phyloP scores from a whole-genome alignment of 768 basidiomycete genomes.

The Leccinum uliginosum region DNA sequence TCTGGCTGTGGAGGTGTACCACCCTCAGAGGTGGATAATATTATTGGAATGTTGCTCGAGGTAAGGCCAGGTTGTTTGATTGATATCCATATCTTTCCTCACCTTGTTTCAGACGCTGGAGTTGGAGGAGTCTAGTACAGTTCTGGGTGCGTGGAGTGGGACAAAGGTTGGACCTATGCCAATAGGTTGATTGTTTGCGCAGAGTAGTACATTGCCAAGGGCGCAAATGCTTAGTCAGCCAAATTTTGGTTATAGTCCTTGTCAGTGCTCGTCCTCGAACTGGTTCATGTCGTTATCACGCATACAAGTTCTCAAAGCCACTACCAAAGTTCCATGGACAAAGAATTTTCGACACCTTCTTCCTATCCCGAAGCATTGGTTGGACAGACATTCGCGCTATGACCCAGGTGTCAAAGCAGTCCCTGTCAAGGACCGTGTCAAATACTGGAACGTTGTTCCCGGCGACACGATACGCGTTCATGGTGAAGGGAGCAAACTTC shows the following conservation, averaged over 20 bases:
- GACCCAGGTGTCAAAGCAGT: constrained; percentile 49
- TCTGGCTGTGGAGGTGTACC: constrained; percentile 87
- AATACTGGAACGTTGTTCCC: constrained; percentile 85
- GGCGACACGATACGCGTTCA: constrained; percentile 74
- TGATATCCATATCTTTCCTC: not conserved
- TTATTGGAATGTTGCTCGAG: constrained; percentile 82
- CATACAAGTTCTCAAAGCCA: constrained; percentile 40
- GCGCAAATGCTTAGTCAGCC: constrained; percentile 19
- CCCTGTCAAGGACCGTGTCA: constrained; percentile 64
- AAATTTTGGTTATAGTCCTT: not conserved
- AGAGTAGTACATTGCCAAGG: not conserved
- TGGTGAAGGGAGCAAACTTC: constrained; percentile 58
- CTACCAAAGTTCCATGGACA: constrained; percentile 54
- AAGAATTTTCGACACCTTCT: constrained; percentile 63
- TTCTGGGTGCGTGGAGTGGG: constrained; percentile 39
- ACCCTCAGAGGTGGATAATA: constrained; percentile 82
- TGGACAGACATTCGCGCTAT: constrained; percentile 39
- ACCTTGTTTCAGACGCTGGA: constrained; percentile 59
- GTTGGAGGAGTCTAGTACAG: constrained; percentile 72
- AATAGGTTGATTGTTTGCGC: constrained; percentile 13
- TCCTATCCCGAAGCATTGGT: constrained; percentile 54
- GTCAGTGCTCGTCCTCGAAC: not conserved
- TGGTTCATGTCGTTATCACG: constrained; percentile 29
- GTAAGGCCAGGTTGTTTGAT: constrained; percentile 35
- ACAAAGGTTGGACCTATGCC: constrained; percentile 21